Evolutionary conservation across 176 grass and related monocot species (phyloP), one percentile per base, ranked within the genome.

Genomic region (Poa annua): DNA sequence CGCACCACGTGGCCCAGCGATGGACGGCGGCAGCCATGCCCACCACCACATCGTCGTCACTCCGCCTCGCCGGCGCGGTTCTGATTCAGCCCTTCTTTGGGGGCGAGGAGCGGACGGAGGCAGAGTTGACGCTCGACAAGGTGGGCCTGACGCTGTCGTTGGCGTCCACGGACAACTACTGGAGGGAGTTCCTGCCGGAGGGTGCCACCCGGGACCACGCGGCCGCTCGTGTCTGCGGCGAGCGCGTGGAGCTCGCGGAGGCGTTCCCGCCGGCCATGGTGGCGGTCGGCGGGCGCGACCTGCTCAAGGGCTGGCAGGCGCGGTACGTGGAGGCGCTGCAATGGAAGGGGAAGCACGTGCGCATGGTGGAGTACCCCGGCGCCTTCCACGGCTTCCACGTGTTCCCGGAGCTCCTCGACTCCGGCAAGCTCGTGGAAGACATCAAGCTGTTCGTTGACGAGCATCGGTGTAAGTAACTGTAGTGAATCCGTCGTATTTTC

Each of bases 11-110:
- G 44, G 71, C 24, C 14, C 71, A 74, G 45, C 45, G 71, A 44
- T 74, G 71, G 45, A 32, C 71, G 15, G 22, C 71, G 15, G 22
- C 3, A 2, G 33, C 15, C 24, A 51, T 51, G 44, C 0, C 14
- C 21, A 4, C 38, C 6, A 13, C 38, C 6, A 13, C 57, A 7
- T 20, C 75, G 1, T 48, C 75, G 3, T 51, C 61, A 0, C 71
- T 88, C 32, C 79, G 78, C 11, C 63, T 89, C 36, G 78, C 71
- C 33, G 90, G 87, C 20, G 60, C 74, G 45, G 42, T 93, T 16
- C 64, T 59, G 6, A 70, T 93, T n/a, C 85, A 90, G 83, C 88
- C 91, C 1, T 87, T 72, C 65, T 90, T 93, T 67, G 90, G 90
- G 0, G 90, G 86, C 9, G 78, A 86, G 71, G 90, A 82, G 78